Base-by-base conservation (phyloP, 2,329 filamentous ascomycete species). In the Neocatenulostroma microsporum region DNA sequence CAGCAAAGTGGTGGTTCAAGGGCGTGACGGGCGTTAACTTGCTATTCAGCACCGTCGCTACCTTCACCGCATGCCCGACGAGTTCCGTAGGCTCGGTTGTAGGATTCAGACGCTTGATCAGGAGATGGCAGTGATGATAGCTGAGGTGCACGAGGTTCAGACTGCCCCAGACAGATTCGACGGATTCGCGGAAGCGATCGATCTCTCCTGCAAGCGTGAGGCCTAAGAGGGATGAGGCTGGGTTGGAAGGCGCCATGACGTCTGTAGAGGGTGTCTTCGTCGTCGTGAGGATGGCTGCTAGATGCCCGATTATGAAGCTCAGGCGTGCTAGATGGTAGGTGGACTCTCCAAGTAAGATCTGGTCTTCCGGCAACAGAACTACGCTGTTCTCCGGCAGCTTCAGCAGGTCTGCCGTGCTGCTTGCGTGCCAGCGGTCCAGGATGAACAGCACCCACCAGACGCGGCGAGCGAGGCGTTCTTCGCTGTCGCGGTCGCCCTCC, bases 391-490 rank as follows among this genome's bases (percentile, higher is more conserved):
- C 74, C 2, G 74, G 74, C 39, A 86, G 76, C 40, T 79, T 67
- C 10, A 76, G 50, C 3, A 79, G 76, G 42, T 71, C 76, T 10
- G 74, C 76, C 4, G 73, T 80, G 15, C 76, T 78, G n/a, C 77
- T 71, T 3, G 82, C 78, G 53, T 84, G 76, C 79, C 80, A 86
- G 12, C 80, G 73, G 51, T 86, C 82, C 45, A 86, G 71, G 44
- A 82, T 70, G 30, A 84, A 72, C 21, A 86, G 62, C 11, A 76
- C 74, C 77, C 79, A 84, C 82, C 82, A 86, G 13, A 80, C 72
- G 28, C 79, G 72, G 34, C 78, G 66, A 2, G 72, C 71, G 3
- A 84, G 62, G 13, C 74, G 74, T 33, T 78, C 74, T 29, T 80
- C 74, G 14, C 72, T 73, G 52, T 84, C 77, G 2, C 64, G 52